Evolutionary conservation across 768 basidiomycete genomes (phyloP).

Genomic region (Phylloporus sp.): DNA sequence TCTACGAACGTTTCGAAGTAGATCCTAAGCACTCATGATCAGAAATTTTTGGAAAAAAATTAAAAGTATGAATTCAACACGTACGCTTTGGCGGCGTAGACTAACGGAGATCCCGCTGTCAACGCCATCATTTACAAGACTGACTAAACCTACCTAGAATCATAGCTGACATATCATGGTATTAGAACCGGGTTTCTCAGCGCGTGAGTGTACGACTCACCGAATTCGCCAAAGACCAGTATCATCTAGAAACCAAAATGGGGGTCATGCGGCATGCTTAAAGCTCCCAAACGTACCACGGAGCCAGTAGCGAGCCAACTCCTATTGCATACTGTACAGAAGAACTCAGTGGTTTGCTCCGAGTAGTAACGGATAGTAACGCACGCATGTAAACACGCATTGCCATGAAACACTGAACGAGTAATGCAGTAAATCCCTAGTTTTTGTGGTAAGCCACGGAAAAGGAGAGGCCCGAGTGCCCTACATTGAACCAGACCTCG

Average conservation of each 20-base stretch:
- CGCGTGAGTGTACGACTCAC: conserved; percentile 11
- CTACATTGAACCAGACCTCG: conserved; percentile 52
- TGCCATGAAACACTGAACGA: conserved; percentile 56
- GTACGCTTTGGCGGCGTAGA: conserved; percentile 36
- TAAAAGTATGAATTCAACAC: conserved; percentile 13
- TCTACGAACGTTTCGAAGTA: conserved; percentile 43
- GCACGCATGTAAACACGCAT: conserved; percentile 50
- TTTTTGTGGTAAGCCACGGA: neutral
- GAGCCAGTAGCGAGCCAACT: conserved; percentile 38
- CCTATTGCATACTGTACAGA: conserved; percentile 48
- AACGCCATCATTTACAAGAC: neutral
- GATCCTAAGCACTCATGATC: conserved; percentile 33
- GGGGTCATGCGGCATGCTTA: neutral
- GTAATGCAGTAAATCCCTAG: conserved; percentile 44
- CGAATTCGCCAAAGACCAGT: conserved; percentile 43
- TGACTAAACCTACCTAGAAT: conserved; percentile 31
- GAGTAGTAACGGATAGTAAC: conserved; percentile 10
- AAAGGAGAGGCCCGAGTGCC: neutral
- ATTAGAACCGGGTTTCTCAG: conserved; percentile 4
- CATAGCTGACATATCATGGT: conserved; percentile 20
- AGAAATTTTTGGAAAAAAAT: neutral
- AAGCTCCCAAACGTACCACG: conserved; percentile 26
- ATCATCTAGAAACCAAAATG: conserved; percentile 9
- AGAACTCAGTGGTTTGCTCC: neutral
- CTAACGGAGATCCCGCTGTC: conserved; percentile 21